Percentiles rank a stretch among this genome's conserved stretches.
Conservation (phyloP, 2,329 filamentous ascomycete species). For the Pseudogymnoascus pannorum region DNA sequence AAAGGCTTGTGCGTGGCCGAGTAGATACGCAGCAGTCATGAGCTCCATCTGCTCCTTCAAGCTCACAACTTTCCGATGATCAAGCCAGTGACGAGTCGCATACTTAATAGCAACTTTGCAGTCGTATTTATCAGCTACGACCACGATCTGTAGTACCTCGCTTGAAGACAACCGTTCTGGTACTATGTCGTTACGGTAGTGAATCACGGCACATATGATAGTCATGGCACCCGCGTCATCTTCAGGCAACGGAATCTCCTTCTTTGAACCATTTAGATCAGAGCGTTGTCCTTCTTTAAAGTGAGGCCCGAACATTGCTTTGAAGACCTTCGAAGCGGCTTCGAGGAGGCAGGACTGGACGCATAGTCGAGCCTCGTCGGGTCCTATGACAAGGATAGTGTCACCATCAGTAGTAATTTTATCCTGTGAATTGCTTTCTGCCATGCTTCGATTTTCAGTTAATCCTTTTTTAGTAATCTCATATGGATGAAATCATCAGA, state of each 20-base stretch:
- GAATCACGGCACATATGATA: conserved; percentile 15
- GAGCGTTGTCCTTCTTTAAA: conserved; percentile 13
- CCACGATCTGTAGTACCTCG: conserved; percentile 12
- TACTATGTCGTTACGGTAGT: conserved; percentile 13
- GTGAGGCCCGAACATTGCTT: conserved; percentile 15
- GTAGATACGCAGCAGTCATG: conserved; percentile 15
- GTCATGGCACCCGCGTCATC: conserved; percentile 14
- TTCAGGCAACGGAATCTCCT: conserved; percentile 15
- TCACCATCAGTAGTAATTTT: conserved; percentile 16
- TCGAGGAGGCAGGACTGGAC: conserved; percentile 16
- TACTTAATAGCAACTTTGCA: conserved; percentile 13
- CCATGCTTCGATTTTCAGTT: background rate
- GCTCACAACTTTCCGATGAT: background rate
- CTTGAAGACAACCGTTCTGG: conserved; percentile 11
- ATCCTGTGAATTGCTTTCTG: background rate
- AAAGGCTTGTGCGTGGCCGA: conserved; percentile 14
- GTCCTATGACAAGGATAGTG: conserved; percentile 15
- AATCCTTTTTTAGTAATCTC: background rate
- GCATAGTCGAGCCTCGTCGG: conserved; percentile 13
- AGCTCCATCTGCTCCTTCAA: background rate
- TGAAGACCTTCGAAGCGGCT: conserved; percentile 15
- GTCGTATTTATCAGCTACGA: conserved; percentile 17
- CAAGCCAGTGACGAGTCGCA: conserved; percentile 12
- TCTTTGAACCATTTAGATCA: conserved; percentile 4
- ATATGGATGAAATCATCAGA: background rate